phyloP scores from a whole-genome alignment of 2,329 filamentous ascomycete genomes.

The Tolypocladium pustulatum region DNA sequence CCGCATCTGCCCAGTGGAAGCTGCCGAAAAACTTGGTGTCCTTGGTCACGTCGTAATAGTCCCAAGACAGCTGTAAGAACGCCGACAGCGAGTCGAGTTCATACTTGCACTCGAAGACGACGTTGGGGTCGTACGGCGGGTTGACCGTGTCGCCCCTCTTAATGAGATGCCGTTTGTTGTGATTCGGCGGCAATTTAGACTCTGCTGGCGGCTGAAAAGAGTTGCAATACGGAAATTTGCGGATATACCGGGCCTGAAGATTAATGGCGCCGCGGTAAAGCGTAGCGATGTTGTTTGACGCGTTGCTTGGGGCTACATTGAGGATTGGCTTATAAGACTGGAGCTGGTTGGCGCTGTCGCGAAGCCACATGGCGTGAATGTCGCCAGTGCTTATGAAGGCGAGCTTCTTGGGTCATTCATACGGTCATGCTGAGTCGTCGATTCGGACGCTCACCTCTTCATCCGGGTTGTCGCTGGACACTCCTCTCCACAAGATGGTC shows the following conservation, averaged over 20 bases:
- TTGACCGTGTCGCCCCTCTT: slow-evolving; percentile 39
- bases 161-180: slow-evolving; percentile 9
- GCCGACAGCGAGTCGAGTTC: slow-evolving; percentile 85
- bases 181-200: slow-evolving; percentile 27
- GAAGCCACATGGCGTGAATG: slow-evolving; percentile 88
- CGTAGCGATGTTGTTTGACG: slow-evolving; percentile 41
- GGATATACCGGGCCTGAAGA: slow-evolving; percentile 61
- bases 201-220: slow-evolving; percentile 83
- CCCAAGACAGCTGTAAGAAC: slow-evolving; percentile 71
- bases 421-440: not conserved
- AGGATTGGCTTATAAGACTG: slow-evolving; percentile 62
- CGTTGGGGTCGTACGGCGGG: slow-evolving; percentile 55
- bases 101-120: slow-evolving; percentile 93
- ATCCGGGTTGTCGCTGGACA: slow-evolving; percentile 40
- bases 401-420: slow-evolving; percentile 32
- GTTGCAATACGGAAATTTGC: slow-evolving; percentile 74
- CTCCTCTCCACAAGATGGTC: slow-evolving; percentile 58
- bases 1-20: slow-evolving; percentile 60
- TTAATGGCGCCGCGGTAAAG: slow-evolving; percentile 69
- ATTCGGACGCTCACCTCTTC: slow-evolving; percentile 38
- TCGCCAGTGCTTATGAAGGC: slow-evolving; percentile 79
- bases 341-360: slow-evolving; percentile 76
- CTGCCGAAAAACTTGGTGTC: slow-evolving; percentile 66
- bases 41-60: slow-evolving; percentile 66
- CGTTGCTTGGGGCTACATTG: slow-evolving; percentile 37